Conservation (phyloP, 208 protist genomes). For the Trypanosomatidae sp. region DNA sequence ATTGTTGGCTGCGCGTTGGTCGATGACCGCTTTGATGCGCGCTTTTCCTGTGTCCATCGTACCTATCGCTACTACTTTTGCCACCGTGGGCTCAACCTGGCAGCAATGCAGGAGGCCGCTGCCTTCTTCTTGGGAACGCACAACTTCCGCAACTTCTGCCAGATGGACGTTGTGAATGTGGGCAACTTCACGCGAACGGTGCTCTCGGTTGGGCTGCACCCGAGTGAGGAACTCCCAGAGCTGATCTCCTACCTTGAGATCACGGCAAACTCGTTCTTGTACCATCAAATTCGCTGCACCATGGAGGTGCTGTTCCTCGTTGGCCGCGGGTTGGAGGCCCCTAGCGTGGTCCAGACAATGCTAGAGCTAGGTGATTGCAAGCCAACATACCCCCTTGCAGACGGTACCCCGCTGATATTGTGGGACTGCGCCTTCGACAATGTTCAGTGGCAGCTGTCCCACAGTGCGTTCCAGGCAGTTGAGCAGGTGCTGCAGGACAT, state of each 20-base stretch:
- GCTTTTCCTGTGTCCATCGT: conserved; percentile 83
- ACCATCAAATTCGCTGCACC: conserved; percentile 97
- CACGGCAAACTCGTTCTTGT: conserved; percentile 95
- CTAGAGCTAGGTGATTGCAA: conserved; percentile 72
- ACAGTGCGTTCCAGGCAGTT: conserved; percentile 38
- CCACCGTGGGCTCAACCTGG: conserved; percentile 77
- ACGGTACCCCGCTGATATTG: conserved; percentile 75
- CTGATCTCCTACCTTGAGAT: conserved; percentile 90
- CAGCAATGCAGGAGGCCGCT: conserved; percentile 91
- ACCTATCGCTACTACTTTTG: conserved; percentile 94
- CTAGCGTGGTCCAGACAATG: conserved; percentile 55
- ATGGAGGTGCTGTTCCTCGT: conserved; percentile 93
- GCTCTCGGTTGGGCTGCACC: conserved; percentile 41
- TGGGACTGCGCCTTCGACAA: conserved; percentile 81
- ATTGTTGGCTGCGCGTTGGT: conserved; percentile 95
- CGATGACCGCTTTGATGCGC: conserved; percentile 87
- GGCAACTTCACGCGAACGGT: conserved; percentile 91
- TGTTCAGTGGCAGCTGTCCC: conserved; percentile 65
- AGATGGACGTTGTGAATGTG: conserved; percentile 94
- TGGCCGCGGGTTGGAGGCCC: conserved; percentile 68
- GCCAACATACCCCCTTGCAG: conserved; percentile 74
- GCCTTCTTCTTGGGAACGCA: conserved; percentile 92
- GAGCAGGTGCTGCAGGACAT: conserved; percentile 82
- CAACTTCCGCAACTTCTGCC: conserved; percentile 98
- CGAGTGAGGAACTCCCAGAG: conserved; percentile 56